These are phyloP conservation scores for Wickerhamiella domercqiae DNA, from an alignment of 805 yeast species.

Conservation along the genomic window DNA sequence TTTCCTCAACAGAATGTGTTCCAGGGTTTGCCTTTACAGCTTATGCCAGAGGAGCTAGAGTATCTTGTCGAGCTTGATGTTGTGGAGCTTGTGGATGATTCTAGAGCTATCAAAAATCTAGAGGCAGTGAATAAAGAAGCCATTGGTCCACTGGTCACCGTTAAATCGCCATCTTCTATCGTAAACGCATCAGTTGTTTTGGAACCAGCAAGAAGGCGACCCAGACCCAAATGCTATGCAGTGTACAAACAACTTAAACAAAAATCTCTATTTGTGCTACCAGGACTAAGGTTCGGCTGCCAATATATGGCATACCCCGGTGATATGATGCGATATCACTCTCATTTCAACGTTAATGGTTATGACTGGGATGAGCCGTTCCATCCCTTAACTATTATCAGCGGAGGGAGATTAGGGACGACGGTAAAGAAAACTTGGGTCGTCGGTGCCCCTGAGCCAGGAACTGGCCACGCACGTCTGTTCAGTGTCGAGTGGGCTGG, in stretches of 20 bases:
- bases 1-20: slow-evolving; percentile 93
- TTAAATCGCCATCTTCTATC: not conserved
- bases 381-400: slow-evolving; percentile 43
- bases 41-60: slow-evolving; percentile 56
- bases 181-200: too few relatives aligned
- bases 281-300: slow-evolving; percentile 88
- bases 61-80: slow-evolving; percentile 41
- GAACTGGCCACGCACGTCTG: slow-evolving; percentile 21
- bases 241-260: slow-evolving; percentile 30
- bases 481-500: slow-evolving; percentile 95
- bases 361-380: slow-evolving; percentile 36
- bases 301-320: slow-evolving; percentile 85
- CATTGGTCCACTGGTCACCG: not conserved
- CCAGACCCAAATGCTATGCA: slow-evolving; percentile 13
- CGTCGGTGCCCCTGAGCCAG: slow-evolving; percentile 24
- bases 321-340: slow-evolving; percentile 80
- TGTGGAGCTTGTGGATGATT: slow-evolving; percentile 30
- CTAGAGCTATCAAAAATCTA: slow-evolving; percentile 8
- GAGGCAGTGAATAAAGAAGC: slow-evolving; percentile 1
- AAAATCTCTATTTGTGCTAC: slow-evolving; percentile 43
- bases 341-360: slow-evolving; percentile 60
- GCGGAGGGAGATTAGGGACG: slow-evolving; percentile 85
- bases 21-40: slow-evolving; percentile 64
- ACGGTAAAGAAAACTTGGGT: slow-evolving; percentile 81
- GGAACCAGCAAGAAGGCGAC: not conserved